Conservation (phyloP, 495 filamentous ascomycete genomes). For the Articulospora tetracladia region DNA sequence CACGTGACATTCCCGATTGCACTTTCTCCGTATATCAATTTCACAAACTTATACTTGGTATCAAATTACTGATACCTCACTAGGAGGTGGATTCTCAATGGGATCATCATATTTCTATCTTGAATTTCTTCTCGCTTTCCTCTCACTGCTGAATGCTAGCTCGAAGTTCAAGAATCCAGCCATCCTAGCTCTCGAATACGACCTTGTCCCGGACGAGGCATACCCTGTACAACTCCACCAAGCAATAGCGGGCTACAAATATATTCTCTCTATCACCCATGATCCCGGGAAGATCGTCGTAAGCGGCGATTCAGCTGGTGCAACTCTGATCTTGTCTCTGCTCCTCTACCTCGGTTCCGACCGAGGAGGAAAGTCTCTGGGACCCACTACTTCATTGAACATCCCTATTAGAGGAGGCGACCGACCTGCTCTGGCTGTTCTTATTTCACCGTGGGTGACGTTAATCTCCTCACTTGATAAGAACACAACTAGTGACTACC, state of each 20-base stretch:
- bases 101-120: conserved; percentile 77
- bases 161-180: conserved; percentile 65
- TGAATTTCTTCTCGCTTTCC: conserved; percentile 69
- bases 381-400: conserved; percentile 13
- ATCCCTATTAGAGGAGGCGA: background rate
- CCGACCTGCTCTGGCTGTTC: conserved; percentile 45
- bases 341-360: conserved; percentile 51
- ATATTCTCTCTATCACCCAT: conserved; percentile 49
- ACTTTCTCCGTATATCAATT: background rate
- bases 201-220: conserved; percentile 65
- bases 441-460: conserved; percentile 59
- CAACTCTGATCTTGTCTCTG: conserved; percentile 61
- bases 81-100: conserved; percentile 74
- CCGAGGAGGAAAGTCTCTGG: conserved; percentile 6
- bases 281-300: conserved; percentile 58
- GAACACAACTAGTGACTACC: conserved; percentile 59
- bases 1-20: background rate
- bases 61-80: background rate
- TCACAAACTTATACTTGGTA: background rate
- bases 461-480: conserved; percentile 50
- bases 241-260: conserved; percentile 59
- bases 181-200: conserved; percentile 76
- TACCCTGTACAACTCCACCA: conserved; percentile 69
- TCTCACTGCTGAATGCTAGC: conserved; percentile 47
- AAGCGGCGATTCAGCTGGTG: conserved; percentile 73